Conservation (phyloP, 257 asterid species). For the Nyctanthes arbortristis region DNA sequence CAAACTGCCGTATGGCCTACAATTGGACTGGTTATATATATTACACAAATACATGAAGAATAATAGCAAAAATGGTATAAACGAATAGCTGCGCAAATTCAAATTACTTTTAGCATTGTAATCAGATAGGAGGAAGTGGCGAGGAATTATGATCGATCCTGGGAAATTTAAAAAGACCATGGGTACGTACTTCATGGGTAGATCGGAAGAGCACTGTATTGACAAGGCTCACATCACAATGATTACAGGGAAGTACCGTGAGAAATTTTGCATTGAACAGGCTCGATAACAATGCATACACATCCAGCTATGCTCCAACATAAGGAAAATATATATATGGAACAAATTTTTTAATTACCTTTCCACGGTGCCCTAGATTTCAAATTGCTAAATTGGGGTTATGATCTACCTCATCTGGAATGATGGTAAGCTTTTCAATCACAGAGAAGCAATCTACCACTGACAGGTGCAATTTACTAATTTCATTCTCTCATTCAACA, state of each 20-base stretch:
- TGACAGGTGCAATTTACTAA: not conserved
- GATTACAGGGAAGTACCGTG: not conserved
- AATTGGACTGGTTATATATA: not conserved
- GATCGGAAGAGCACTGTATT: not conserved
- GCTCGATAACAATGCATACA: not conserved
- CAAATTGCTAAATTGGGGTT: not conserved
- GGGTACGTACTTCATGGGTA: not conserved
- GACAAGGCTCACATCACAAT: not conserved
- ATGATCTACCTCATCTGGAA: not conserved
- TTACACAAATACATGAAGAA: not conserved
- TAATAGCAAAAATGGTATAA: slow-evolving; percentile 2
- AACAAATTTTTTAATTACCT: not conserved
- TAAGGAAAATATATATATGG: too few relatives aligned
- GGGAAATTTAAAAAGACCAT: slow-evolving; percentile 5
- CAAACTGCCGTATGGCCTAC: slow-evolving; percentile 81
- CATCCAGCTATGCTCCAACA: too few relatives aligned
- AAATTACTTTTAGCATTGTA: not conserved
- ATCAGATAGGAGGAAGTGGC: not conserved
- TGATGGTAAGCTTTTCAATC: not conserved
- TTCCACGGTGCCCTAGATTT: not conserved
- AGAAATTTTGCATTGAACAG: not conserved
- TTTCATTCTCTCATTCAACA: not conserved
- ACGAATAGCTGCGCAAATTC: not conserved
- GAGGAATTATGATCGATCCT: not conserved
- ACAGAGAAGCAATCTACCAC: not conserved